These are phyloP conservation scores for Botrytis cinerea DNA, from an alignment of 2,329 filamentous ascomycete species.

Conservation along the genomic window DNA sequence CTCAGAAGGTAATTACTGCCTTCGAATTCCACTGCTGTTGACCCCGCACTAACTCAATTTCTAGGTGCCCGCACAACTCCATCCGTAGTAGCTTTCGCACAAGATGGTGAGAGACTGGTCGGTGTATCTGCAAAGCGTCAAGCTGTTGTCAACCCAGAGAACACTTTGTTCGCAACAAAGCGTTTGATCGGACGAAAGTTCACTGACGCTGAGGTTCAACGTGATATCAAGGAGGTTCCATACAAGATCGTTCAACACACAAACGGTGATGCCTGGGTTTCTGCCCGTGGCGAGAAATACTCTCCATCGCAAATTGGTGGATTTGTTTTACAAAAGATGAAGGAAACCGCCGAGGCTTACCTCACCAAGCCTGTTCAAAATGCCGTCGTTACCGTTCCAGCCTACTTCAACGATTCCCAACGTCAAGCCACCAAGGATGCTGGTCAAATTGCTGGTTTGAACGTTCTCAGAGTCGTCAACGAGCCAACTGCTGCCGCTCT, in stretches of 20 bases:
- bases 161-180: slow-evolving; percentile 98
- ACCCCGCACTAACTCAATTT: slow-evolving; percentile 4
- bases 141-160: slow-evolving; percentile 97
- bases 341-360: slow-evolving; percentile 95
- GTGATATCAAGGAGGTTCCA: slow-evolving; percentile 94
- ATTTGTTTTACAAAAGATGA: slow-evolving; percentile 97
- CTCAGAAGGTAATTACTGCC: slow-evolving; percentile 70
- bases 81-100: slow-evolving; percentile 92
- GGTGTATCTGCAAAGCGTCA: slow-evolving; percentile 98
- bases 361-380: slow-evolving; percentile 90
- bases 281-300: slow-evolving; percentile 91
- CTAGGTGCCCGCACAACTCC: slow-evolving; percentile 85
- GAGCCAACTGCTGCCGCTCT: slow-evolving; percentile 95
- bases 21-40: background rate
- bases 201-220: slow-evolving; percentile 89
- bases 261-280: slow-evolving; percentile 96
- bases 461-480: slow-evolving; percentile 96
- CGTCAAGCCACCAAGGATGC: slow-evolving; percentile 98
- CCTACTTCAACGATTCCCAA: slow-evolving; percentile 99
- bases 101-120: slow-evolving; percentile 93
- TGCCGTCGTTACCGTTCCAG: slow-evolving; percentile 93
- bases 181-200: slow-evolving; percentile 98
- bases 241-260: slow-evolving; percentile 98
- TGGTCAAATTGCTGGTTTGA: slow-evolving; percentile 92
- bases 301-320: slow-evolving; percentile 98